phyloP scores from a whole-genome alignment of 768 basidiomycete species.

The Tylopilus intermedius region DNA sequence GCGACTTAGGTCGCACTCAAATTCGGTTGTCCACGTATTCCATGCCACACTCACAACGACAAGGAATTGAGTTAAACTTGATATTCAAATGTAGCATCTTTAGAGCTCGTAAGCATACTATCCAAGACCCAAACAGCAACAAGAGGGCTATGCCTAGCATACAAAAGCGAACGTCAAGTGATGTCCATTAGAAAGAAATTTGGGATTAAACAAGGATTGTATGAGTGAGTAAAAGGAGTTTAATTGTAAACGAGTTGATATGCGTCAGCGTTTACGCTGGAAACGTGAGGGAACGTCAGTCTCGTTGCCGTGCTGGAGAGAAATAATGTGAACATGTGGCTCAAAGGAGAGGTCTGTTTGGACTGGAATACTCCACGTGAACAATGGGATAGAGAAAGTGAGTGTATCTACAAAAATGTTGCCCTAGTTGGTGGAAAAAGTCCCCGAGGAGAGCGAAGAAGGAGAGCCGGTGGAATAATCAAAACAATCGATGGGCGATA shows the following conservation, averaged over 20 bases:
- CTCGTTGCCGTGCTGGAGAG: not conserved
- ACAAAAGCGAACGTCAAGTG: slow-evolving; percentile 4
- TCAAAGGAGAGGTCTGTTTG: not conserved
- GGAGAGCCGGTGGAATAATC: slow-evolving; percentile 11
- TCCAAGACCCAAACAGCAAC: not conserved
- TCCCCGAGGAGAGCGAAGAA: slow-evolving; percentile 14
- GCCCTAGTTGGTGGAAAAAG: slow-evolving; percentile 1
- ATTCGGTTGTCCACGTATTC: not conserved
- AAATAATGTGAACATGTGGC: not conserved
- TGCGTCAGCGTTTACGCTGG: not conserved
- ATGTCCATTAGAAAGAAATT: slow-evolving; percentile 5
- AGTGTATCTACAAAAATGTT: not conserved
- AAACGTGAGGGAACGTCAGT: slow-evolving; percentile 2
- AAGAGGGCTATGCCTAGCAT: not conserved
- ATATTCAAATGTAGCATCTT: slow-evolving; percentile 2
- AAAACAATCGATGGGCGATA: slow-evolving; percentile 21
- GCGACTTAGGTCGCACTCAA: not conserved
- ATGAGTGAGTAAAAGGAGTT: not conserved
- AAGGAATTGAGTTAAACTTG: not conserved
- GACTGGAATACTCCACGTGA: not conserved
- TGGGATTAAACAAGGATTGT: not conserved
- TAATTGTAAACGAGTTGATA: not conserved
- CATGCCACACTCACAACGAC: not conserved
- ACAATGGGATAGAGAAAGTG: not conserved
- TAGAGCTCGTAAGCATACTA: slow-evolving; percentile 5